Conservation (phyloP, 345 rosid genomes). For the Ailanthus altissimus region DNA sequence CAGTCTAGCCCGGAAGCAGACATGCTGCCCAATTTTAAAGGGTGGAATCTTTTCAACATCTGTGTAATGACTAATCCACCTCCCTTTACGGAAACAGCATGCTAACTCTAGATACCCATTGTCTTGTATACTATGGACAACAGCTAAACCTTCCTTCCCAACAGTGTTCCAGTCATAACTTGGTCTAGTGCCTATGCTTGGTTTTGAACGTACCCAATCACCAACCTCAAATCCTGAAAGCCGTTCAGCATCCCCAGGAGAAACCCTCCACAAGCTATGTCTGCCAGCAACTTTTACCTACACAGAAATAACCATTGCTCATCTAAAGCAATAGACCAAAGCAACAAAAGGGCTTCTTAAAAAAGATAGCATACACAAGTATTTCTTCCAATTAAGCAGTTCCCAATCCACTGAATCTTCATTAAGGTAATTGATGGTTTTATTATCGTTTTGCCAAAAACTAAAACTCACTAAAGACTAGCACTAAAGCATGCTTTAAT, state of each 20-base stretch:
- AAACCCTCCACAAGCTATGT: conserved; percentile 79
- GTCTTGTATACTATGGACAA: conserved; percentile 91
- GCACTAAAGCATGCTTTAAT: neutral
- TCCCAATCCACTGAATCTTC: neutral
- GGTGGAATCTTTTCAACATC: conserved; percentile 85
- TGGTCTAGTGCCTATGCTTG: conserved; percentile 85
- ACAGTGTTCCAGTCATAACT: conserved; percentile 91
- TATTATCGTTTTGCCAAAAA: conserved; percentile 1
- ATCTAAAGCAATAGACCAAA: conserved; percentile 14
- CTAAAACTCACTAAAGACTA: neutral
- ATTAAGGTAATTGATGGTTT: neutral
- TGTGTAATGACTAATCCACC: conserved; percentile 68
- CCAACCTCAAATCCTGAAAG: conserved; percentile 98
- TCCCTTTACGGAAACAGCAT: conserved; percentile 93
- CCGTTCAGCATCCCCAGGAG: conserved; percentile 96
- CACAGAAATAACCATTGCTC: conserved; percentile 26
- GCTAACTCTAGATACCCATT: conserved; percentile 86
- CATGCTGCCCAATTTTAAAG: conserved; percentile 84
- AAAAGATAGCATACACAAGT: neutral
- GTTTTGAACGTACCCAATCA: conserved; percentile 97
- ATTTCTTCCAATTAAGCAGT: neutral
- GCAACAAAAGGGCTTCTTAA: neutral
- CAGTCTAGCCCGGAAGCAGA: conserved; percentile 73
- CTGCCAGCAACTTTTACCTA: conserved; percentile 86
- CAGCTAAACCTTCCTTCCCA: conserved; percentile 89